A percentile compares a stretch with the other conserved stretches of the same genome.
Evolutionary conservation across 148 eudicot genomes (phyloP).

Genomic region (Oxyria digyna): DNA sequence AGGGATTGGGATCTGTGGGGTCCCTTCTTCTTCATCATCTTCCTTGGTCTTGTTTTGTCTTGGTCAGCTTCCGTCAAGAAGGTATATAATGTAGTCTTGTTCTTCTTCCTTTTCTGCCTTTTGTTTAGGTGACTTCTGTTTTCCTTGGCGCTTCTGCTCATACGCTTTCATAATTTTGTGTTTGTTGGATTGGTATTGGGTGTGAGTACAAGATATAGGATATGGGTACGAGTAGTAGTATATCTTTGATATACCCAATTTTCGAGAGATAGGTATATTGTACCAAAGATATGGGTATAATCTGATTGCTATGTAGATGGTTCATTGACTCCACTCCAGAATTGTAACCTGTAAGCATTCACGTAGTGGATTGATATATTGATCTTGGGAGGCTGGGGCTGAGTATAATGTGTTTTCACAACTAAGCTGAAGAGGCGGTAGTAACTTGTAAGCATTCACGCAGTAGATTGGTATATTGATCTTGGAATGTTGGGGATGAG

Average conservation of each 20-base stretch:
- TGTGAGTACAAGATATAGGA: too few relatives aligned
- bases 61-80: conserved; percentile 98
- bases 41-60: conserved; percentile 78
- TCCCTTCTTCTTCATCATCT: conserved; percentile 90
- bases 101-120: background rate
- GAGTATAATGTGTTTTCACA: background rate
- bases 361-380: background rate
- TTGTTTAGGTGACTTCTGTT: background rate
- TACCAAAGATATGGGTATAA: too few relatives aligned
- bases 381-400: background rate
- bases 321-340: too few relatives aligned
- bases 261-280: too few relatives aligned
- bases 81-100: conserved; percentile 25
- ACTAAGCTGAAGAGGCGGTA: background rate
- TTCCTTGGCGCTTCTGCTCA: background rate
- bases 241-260: too few relatives aligned
- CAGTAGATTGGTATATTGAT: background rate
- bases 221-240: too few relatives aligned
- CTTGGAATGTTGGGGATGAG: background rate
- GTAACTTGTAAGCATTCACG: background rate
- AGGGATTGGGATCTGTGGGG: conserved; percentile 99
- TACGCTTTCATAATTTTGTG: background rate
- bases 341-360: background rate
- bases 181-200: too few relatives aligned
- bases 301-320: background rate